A percentile compares a stretch with the other conserved stretches of the same genome.
These are phyloP conservation scores for Aegilops umbellulata DNA, from an alignment of 176 grass and related monocot species.

Conservation along the genomic window DNA sequence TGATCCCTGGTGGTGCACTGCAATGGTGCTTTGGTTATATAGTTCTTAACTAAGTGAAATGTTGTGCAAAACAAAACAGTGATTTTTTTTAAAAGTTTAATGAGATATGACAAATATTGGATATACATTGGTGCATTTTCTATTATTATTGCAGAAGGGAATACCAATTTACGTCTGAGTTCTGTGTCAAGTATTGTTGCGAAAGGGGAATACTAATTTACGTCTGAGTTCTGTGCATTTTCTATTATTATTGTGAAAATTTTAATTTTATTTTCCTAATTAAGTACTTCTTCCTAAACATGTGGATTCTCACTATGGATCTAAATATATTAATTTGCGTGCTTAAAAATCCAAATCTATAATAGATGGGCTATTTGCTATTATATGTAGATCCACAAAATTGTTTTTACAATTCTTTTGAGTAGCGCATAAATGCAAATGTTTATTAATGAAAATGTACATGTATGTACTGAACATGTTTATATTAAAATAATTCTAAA, in stretches of 20 bases:
- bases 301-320: neutral
- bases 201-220: no score
- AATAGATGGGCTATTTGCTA: neutral
- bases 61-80: neutral
- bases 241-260: no score
- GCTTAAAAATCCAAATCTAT: neutral
- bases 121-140: no score
- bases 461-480: neutral
- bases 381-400: neutral
- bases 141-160: no score
- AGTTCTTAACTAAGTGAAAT: neutral
- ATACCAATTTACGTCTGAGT: no score
- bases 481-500: neutral
- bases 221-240: no score
- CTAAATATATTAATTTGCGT: neutral
- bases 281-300: neutral
- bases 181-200: no score
- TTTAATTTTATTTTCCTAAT: neutral
- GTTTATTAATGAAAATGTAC: neutral
- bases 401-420: neutral
- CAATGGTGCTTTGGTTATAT: neutral
- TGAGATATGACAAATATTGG: no score
- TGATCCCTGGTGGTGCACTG: no score
- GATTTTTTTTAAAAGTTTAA: no score
- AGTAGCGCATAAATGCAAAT: neutral